Conservation (phyloP, 1,284 basidiomycete species). For the Sparassis latifolia region DNA sequence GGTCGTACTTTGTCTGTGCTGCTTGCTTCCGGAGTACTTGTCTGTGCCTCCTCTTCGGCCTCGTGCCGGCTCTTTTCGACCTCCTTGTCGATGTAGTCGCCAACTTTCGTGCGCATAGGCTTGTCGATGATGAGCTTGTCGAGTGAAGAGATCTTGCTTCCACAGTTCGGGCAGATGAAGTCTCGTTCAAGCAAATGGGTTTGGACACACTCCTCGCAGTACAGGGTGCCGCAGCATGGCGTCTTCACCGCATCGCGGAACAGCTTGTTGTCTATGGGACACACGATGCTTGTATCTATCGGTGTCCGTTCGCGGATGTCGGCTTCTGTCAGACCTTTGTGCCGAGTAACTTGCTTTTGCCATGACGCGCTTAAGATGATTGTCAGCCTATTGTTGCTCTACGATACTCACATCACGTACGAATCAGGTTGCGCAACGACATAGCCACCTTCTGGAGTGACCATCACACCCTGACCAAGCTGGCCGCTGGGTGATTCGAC, state of each 20-base stretch:
- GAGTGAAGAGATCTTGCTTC: slow-evolving; percentile 77
- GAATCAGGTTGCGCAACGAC: slow-evolving; percentile 91
- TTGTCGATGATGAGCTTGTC: slow-evolving; percentile 81
- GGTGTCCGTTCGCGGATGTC: slow-evolving; percentile 85
- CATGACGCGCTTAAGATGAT: slow-evolving; percentile 64
- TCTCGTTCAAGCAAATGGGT: slow-evolving; percentile 88
- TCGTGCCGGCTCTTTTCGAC: slow-evolving; percentile 80
- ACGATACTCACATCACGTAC: slow-evolving; percentile 42
- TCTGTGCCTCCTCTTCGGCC: slow-evolving; percentile 14
- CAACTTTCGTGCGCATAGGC: slow-evolving; percentile 68
- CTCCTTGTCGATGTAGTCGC: slow-evolving; percentile 77
- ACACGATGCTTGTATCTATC: slow-evolving; percentile 70
- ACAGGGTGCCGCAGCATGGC: slow-evolving; percentile 71
- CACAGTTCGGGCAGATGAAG: slow-evolving; percentile 86
- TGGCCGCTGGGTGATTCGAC: slow-evolving; percentile 81
- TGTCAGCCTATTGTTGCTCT: neutral
- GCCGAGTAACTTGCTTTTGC: slow-evolving; percentile 83
- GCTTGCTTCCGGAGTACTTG: slow-evolving; percentile 6
- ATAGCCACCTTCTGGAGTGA: slow-evolving; percentile 94
- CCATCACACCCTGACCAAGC: slow-evolving; percentile 84
- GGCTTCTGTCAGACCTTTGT: slow-evolving; percentile 73
- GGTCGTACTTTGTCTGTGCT: slow-evolving; percentile 9
- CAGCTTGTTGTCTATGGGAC: slow-evolving; percentile 86
- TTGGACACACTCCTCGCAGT: slow-evolving; percentile 94
- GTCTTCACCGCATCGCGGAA: slow-evolving; percentile 87